A percentile compares a stretch with the other conserved stretches of the same genome.
Evolutionary conservation across 495 filamentous ascomycete genomes (phyloP).

Genomic region (Xylaria palmicola): DNA sequence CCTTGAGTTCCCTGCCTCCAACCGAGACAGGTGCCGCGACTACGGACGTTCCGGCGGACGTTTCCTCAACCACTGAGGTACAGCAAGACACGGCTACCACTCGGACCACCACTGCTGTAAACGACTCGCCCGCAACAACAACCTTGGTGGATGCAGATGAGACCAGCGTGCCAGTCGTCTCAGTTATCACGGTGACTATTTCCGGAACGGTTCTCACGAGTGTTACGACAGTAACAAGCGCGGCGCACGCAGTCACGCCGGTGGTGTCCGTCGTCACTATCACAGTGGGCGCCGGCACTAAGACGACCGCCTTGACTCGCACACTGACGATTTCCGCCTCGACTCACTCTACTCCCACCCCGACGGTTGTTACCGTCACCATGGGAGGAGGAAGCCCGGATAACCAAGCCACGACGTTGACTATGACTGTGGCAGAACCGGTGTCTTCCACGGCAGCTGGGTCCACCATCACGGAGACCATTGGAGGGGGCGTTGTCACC

Average conservation of each 20-base stretch:
- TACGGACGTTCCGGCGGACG: background rate
- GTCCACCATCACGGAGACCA: constrained; percentile 14
- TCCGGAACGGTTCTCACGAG: constrained; percentile 17
- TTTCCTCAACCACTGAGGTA: background rate
- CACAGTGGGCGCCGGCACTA: constrained; percentile 5
- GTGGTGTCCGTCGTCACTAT: constrained; percentile 17
- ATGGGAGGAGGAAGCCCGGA: constrained; percentile 11
- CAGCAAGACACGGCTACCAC: background rate
- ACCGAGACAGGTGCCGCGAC: background rate
- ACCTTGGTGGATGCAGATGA: background rate
- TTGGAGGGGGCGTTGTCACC: constrained; percentile 11
- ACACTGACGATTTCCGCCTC: constrained; percentile 13
- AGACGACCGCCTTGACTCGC: constrained; percentile 13
- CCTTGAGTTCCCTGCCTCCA: constrained; percentile 13
- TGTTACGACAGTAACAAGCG: constrained; percentile 14
- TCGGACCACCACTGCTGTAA: background rate
- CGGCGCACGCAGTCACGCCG: background rate
- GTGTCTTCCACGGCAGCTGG: constrained; percentile 1
- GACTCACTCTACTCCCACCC: background rate
- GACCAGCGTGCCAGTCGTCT: constrained; percentile 1
- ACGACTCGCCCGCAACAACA: background rate
- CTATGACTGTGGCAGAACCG: constrained; percentile 14
- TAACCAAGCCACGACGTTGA: constrained; percentile 7
- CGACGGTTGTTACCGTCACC: constrained; percentile 19
- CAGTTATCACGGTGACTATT: constrained; percentile 16